Evolutionary conservation across 331 rosid genomes (phyloP).

Genomic region (Quercus tomentella): DNA sequence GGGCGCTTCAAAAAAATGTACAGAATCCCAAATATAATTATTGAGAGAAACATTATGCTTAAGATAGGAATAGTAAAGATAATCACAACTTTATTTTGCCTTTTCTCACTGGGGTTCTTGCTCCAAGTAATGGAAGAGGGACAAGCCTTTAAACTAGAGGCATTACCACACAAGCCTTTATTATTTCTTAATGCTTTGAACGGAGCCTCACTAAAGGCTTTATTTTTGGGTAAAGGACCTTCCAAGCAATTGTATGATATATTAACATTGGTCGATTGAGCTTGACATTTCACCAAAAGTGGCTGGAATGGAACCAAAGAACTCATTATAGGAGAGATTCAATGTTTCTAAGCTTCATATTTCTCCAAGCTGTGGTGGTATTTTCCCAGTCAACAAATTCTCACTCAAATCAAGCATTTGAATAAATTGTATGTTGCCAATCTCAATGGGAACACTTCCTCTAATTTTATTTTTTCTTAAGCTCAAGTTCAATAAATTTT

Average conservation of each 20-base stretch:
- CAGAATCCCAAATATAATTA: neutral
- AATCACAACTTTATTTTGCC: too few relatives aligned
- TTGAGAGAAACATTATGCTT: too few relatives aligned
- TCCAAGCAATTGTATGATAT: neutral
- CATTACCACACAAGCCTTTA: too few relatives aligned
- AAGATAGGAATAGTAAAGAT: too few relatives aligned
- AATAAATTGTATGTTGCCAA: neutral
- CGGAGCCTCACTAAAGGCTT: neutral
- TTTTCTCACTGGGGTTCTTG: too few relatives aligned
- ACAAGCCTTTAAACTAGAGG: too few relatives aligned
- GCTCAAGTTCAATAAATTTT: neutral
- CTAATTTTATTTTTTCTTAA: neutral
- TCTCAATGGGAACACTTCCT: neutral
- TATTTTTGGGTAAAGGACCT: neutral
- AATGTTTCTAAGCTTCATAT: neutral
- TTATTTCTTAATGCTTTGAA: too few relatives aligned
- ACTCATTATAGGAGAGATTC: neutral
- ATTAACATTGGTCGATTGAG: neutral
- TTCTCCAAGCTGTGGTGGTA: neutral
- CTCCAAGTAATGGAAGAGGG: too few relatives aligned
- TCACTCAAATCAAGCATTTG: neutral
- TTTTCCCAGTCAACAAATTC: neutral
- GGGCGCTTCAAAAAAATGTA: neutral
- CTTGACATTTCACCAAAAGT: neutral
- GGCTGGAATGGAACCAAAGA: neutral